A percentile compares a stretch with the other conserved stretches of the same genome.
These are phyloP conservation scores for Rhexocercosporidium sp. DNA, from an alignment of 2,329 filamentous ascomycete species.

Conservation along the genomic window DNA sequence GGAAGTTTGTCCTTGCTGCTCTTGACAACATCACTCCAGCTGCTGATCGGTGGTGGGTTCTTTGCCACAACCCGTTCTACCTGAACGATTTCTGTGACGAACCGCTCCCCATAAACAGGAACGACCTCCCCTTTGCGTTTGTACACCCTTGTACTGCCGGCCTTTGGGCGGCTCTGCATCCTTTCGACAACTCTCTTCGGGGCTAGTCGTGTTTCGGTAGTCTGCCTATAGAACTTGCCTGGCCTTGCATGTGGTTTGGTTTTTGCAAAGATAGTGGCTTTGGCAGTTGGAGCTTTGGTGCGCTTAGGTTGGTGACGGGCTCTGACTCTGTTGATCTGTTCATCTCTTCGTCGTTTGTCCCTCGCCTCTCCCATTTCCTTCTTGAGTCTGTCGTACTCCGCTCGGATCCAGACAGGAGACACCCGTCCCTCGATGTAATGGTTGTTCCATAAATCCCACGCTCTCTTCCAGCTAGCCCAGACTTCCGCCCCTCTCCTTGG, in stretches of 20 bases:
- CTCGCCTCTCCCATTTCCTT: conserved; percentile 21
- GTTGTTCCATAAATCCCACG: conserved; percentile 42
- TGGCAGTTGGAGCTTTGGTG: neutral
- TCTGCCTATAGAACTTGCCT: conserved; percentile 11
- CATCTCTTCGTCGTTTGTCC: conserved; percentile 7
- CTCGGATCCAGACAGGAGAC: conserved; percentile 31
- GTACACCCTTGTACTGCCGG: neutral
- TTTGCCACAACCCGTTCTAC: conserved; percentile 1
- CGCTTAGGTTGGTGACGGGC: neutral
- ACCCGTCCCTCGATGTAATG: conserved; percentile 38
- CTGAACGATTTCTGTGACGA: conserved; percentile 12
- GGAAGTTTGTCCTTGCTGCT: neutral
- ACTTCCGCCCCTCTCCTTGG: conserved; percentile 27
- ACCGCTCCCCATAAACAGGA: neutral
- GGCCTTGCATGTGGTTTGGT: neutral
- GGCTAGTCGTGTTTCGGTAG: neutral
- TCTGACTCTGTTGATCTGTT: neutral
- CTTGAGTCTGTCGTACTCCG: conserved; percentile 26
- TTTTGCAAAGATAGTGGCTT: neutral
- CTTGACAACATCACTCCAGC: neutral
- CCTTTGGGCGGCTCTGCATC: neutral
- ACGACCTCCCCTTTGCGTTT: conserved; percentile 5
- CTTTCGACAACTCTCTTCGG: neutral
- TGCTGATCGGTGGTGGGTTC: neutral
- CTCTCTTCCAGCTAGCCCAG: conserved; percentile 40